Percentiles rank a stretch among this genome's conserved stretches.
These are phyloP conservation scores for Cryptosporidium baileyi DNA, from an alignment of 169 alveolate genomes.

Conservation along the genomic window DNA sequence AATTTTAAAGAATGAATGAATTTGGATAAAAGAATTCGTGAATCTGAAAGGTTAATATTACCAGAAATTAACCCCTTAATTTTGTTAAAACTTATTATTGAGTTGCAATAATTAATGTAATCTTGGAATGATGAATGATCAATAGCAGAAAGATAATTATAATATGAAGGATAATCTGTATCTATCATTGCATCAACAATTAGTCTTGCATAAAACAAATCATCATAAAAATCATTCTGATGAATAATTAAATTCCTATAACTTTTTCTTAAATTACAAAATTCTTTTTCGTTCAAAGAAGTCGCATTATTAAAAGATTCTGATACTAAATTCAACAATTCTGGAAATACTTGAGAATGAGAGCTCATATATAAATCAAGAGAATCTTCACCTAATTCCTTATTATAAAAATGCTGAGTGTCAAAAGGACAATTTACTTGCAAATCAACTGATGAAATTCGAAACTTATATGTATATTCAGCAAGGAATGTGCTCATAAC, in stretches of 20 bases:
- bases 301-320: conserved; percentile 14
- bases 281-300: background rate
- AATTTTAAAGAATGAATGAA: conserved; percentile 15
- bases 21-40: background rate
- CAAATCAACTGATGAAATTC: background rate
- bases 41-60: background rate
- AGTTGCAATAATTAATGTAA: conserved; percentile 11
- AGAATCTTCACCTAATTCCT: conserved; percentile 35
- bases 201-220: conserved; percentile 6
- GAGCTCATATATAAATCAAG: background rate
- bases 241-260: conserved; percentile 5
- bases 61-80: conserved; percentile 40
- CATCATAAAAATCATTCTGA: conserved; percentile 4
- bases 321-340: conserved; percentile 11
- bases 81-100: conserved; percentile 1
- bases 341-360: conserved; percentile 29
- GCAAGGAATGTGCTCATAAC: conserved; percentile 12
- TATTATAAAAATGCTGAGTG: background rate
- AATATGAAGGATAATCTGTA: conserved; percentile 22
- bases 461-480: conserved; percentile 3
- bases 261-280: background rate
- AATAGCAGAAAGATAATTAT: background rate
- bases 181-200: conserved; percentile 15
- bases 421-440: conserved; percentile 15
- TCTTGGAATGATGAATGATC: background rate